A percentile compares a stretch with the other conserved stretches of the same genome.
Conservation (phyloP, 2,329 filamentous ascomycete genomes). For the Colletotrichum filicis region DNA sequence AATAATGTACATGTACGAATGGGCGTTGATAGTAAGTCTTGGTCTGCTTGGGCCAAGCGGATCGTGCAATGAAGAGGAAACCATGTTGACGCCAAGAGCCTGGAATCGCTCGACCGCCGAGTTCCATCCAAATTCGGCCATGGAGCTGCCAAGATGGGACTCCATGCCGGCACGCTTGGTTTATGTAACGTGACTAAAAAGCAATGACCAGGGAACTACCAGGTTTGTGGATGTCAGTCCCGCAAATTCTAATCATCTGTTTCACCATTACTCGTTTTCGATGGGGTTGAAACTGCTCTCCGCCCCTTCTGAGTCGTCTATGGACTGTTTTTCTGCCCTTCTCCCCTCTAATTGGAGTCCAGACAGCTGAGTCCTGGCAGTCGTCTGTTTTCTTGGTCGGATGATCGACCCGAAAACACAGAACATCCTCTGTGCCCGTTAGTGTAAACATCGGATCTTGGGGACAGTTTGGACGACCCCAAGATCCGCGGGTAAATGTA, state of each 20-base stretch:
- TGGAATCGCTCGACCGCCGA: neutral
- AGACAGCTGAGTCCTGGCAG: too few species aligned
- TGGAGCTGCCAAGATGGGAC: slow-evolving; percentile 1
- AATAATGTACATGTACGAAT: too few species aligned
- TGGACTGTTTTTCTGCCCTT: neutral
- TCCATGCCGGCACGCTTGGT: neutral
- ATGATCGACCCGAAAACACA: slow-evolving; percentile 24
- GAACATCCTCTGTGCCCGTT: neutral
- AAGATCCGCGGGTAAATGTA: neutral
- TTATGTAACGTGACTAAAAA: slow-evolving; percentile 4
- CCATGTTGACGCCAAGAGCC: neutral
- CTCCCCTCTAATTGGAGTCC: neutral
- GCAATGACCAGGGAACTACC: slow-evolving; percentile 1
- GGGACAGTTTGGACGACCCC: slow-evolving; percentile 6
- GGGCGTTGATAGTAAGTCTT: too few species aligned
- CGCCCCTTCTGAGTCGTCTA: neutral
- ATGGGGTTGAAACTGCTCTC: slow-evolving; percentile 7
- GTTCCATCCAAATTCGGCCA: neutral
- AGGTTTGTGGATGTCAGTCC: slow-evolving; percentile 20
- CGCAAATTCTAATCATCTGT: slow-evolving; percentile 10
- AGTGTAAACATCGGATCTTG: neutral
- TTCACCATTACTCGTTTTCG: slow-evolving; percentile 20
- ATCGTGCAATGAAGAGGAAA: neutral
- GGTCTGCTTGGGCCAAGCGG: neutral
- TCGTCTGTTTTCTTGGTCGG: neutral